phyloP scores from a whole-genome alignment of 2,329 filamentous ascomycete genomes.

The Zasmidium angulare region DNA sequence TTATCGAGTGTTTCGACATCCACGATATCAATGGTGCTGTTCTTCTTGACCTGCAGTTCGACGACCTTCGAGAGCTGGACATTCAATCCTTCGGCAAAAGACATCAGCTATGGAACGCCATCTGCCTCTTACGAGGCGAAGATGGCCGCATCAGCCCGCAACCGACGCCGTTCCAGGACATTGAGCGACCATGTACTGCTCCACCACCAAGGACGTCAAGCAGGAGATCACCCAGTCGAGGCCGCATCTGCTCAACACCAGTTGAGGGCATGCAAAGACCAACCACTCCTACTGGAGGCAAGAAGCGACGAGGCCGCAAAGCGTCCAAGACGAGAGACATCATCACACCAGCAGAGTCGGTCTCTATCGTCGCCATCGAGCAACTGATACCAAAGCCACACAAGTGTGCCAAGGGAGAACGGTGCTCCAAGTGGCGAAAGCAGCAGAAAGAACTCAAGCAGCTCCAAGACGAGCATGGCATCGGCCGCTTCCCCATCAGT shows the following conservation, averaged over 20 bases:
- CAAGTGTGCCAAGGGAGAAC: slow-evolving; percentile 80
- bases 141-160: slow-evolving; percentile 44
- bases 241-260: slow-evolving; percentile 18
- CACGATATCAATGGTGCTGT: slow-evolving; percentile 92
- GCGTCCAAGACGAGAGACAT: slow-evolving; percentile 56
- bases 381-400: slow-evolving; percentile 83
- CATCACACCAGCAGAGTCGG: slow-evolving; percentile 76
- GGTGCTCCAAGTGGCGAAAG: slow-evolving; percentile 77
- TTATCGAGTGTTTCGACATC: slow-evolving; percentile 81
- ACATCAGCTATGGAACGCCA: slow-evolving; percentile 77
- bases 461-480: slow-evolving; percentile 68
- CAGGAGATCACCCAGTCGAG: slow-evolving; percentile 26
- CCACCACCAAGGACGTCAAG: slow-evolving; percentile 18
- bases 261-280: slow-evolving; percentile 33
- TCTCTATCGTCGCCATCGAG: slow-evolving; percentile 90
- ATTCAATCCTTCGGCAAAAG: slow-evolving; percentile 80
- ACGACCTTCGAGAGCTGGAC: slow-evolving; percentile 78
- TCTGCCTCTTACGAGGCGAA: slow-evolving; percentile 62
- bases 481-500: slow-evolving; percentile 57
- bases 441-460: slow-evolving; percentile 75
- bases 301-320: slow-evolving; percentile 42
- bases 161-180: slow-evolving; percentile 51
- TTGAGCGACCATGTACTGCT: slow-evolving; percentile 44
- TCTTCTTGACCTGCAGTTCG: slow-evolving; percentile 85
- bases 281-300: slow-evolving; percentile 34